A percentile compares a stretch with the other conserved stretches of the same genome.
These are phyloP conservation scores for Sclerospora graminicola DNA, from an alignment of 352 stramenopile genomes.

Conservation along the genomic window DNA sequence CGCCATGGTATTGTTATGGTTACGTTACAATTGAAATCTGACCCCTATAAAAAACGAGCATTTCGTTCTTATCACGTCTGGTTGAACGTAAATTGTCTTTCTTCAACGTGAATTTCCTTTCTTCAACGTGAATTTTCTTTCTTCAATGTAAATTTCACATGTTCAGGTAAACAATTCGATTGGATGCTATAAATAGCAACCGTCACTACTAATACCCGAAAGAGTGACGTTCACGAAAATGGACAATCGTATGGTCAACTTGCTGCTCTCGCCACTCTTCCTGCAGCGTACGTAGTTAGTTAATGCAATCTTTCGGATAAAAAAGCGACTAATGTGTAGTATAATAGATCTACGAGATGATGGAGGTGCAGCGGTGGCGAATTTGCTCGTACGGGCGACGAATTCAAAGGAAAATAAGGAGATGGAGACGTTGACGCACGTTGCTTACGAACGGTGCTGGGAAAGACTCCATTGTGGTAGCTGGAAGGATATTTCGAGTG, in stretches of 20 bases:
- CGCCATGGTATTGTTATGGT: constrained; percentile 8
- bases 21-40: too few relatives aligned
- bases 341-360: constrained; percentile 26
- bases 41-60: too few relatives aligned
- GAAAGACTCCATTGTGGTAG: constrained; percentile 61
- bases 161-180: constrained; percentile 9
- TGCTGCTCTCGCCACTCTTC: constrained; percentile 10
- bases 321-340: not conserved
- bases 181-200: constrained; percentile 6
- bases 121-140: constrained; percentile 14
- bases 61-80: too few relatives aligned
- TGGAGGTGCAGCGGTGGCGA: constrained; percentile 34
- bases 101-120: constrained; percentile 5
- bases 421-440: constrained; percentile 8
- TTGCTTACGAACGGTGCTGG: constrained; percentile 55
- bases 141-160: constrained; percentile 6
- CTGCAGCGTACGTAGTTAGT: constrained; percentile 14
- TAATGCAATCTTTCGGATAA: not conserved
- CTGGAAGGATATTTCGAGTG: constrained; percentile 47
- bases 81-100: constrained; percentile 16
- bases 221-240: not conserved
- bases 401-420: not conserved
- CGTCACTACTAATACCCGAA: not conserved
- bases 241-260: not conserved
- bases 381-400: constrained; percentile 29